Conservation (phyloP, 2,329 filamentous ascomycete genomes). For the Cercospora sojina region DNA sequence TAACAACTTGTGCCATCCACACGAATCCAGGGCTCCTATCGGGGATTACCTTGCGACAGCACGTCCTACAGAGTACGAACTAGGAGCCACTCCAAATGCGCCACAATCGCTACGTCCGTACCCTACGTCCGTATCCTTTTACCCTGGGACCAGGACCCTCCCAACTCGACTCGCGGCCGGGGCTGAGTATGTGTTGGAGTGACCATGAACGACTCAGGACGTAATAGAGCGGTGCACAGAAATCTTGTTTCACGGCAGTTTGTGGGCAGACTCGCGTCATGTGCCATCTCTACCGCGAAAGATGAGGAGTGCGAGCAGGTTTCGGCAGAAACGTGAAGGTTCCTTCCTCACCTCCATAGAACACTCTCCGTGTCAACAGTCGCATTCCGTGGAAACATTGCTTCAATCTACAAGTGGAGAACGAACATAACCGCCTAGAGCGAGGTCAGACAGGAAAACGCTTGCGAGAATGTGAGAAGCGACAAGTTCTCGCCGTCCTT, state of each 20-base stretch:
- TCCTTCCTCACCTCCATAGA: neutral
- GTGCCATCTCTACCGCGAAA: neutral
- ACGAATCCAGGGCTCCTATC: slow-evolving; percentile 9
- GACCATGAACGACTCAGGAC: neutral
- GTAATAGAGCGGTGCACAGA: neutral
- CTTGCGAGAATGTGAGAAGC: neutral
- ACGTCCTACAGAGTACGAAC: slow-evolving; percentile 1
- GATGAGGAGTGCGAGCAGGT: neutral
- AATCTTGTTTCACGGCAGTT: neutral
- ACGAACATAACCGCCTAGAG: neutral
- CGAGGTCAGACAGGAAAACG: neutral
- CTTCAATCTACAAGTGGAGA: neutral
- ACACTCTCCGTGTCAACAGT: neutral
- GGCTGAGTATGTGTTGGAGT: neutral
- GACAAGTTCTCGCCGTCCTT: neutral
- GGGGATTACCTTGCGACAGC: neutral
- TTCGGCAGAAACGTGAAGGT: neutral
- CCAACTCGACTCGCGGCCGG: neutral
- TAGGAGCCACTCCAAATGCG: neutral
- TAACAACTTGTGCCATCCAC: neutral
- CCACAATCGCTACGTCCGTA: neutral
- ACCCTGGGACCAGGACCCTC: neutral
- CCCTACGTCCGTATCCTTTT: neutral
- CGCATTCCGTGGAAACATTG: neutral
- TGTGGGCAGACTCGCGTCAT: neutral